Base-by-base conservation (phyloP, 2,329 filamentous ascomycete genomes). In the Microascus cirrosus region DNA sequence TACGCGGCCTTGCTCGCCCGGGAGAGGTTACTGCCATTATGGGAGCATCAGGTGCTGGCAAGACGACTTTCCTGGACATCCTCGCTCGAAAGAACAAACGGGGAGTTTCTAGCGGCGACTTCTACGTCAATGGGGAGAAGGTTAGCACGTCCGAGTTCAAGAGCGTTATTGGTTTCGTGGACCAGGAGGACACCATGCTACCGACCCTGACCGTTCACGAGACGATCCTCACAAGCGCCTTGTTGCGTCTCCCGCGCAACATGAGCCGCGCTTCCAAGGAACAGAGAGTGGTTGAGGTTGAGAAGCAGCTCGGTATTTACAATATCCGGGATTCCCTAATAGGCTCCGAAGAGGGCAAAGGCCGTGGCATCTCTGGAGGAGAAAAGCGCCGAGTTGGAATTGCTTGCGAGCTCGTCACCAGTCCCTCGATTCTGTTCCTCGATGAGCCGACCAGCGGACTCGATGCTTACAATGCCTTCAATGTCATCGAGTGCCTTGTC, bases 11-110 rank as follows among this genome's bases (percentile, higher is more conserved):
- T 50, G 92, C 93, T n/a, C 87, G 88, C 63, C 91, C 93, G 2
- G 95, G 95, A n/a, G 91, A 99, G 69, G 83, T 97, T 8, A 90
- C 93, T 63, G 94, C 94, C 10, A 95, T 99, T 65, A 99, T 99
- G 93, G 94, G 94, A 59, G 93, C 94, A 8, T 99, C 94, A 0
- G 94, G 94, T 34, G 95, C 94, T 50, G 94, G 94, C 60, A 99
- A 99, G 74, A 99, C 94, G 0, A 96, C 91, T 0, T 97, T 99
- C 71, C 77, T 99, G 52, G 94, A 99, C 68, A 96, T 99, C 60
- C 77, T 99, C 53, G 94, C 94, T 10, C 85, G 92, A 62, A 99
- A 97, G 78, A 97, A 97, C 73, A 99, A 99, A 74, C 85, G 91
- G 36, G 95, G 94, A 45, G 71, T 78, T 2, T 82, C 88, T 0